phyloP scores from a whole-genome alignment of 805 yeast species.

The Tetrapisispora fleetii region DNA sequence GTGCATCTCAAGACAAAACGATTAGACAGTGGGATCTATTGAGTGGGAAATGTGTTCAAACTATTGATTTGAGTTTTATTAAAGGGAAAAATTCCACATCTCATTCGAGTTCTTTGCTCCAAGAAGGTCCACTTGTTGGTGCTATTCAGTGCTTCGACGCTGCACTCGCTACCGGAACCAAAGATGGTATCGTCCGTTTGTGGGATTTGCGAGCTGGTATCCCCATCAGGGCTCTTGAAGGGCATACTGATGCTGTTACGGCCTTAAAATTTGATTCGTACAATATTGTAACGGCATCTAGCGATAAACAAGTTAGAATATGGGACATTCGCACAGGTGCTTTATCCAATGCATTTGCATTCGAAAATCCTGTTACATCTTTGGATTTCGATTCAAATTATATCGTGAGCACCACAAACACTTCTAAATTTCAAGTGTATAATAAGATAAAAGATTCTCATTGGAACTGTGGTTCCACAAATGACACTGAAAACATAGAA shows the following conservation, averaged over 20 bases:
- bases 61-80: slow-evolving; percentile 46
- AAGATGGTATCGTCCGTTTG: slow-evolving; percentile 62
- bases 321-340: slow-evolving; percentile 71
- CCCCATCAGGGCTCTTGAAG: slow-evolving; percentile 48
- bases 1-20: slow-evolving; percentile 65
- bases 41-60: slow-evolving; percentile 58
- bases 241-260: slow-evolving; percentile 64
- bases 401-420: slow-evolving; percentile 42
- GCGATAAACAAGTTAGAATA: slow-evolving; percentile 51
- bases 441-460: slow-evolving; percentile 47
- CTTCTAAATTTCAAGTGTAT: slow-evolving; percentile 41
- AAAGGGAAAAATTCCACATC: slow-evolving; percentile 7
- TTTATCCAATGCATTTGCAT: slow-evolving; percentile 50
- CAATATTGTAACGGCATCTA: slow-evolving; percentile 52
- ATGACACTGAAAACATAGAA: slow-evolving; percentile 18
- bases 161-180: slow-evolving; percentile 70
- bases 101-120: slow-evolving; percentile 1
- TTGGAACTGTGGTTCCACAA: slow-evolving; percentile 37
- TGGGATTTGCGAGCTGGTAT: slow-evolving; percentile 72
- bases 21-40: slow-evolving; percentile 67
- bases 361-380: slow-evolving; percentile 44
- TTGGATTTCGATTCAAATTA: slow-evolving; percentile 51
- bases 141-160: slow-evolving; percentile 66
- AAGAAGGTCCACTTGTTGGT: slow-evolving; percentile 40
- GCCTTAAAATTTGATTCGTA: slow-evolving; percentile 60